Base-by-base conservation (phyloP, 768 basidiomycete genomes). In the Gautieria morchelliformis region DNA sequence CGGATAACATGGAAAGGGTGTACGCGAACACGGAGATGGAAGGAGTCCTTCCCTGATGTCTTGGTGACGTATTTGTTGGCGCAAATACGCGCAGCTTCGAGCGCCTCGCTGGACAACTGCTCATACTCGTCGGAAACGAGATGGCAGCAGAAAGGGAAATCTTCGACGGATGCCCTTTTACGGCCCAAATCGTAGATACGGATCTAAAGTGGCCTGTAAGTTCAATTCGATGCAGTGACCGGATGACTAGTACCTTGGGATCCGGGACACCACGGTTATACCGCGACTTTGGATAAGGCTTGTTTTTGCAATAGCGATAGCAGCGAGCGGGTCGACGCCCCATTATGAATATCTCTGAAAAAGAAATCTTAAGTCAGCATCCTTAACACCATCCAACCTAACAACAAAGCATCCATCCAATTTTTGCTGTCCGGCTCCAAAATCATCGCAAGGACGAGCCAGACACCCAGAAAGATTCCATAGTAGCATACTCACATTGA, bases 1-100 rank as follows among this genome's bases (percentile, higher is more conserved):
- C 96, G 89, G 75, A 99, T 74, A 66, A 98, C 92, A 71, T 99
- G 96, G 91, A 87, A 96, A 44, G 95, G 96, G 77, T 99, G 95
- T 58, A 90, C 91, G 60, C 93, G 89, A 65, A 99, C 92, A 64
- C 95, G 84, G 72, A 98, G 71, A 72, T 99, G 95, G 93, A 99
- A 98, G 5, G 94, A 90, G 66, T 99, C 95, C 78, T 98, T 98
- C 68, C 96, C 95, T 32, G 88, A 84, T 4, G 89, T 92, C 84
- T 99, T 97, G 67, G 93, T 95, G 62, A 97, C 87, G 72, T 97
- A 97, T 75, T 98, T 98, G 89, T 98, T 98, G 72, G 93, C 93
- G 70, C 95, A 97, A 62, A 99, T 99, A 73, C 94, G 94, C 53
- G 93, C 94, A 17, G 95, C 94, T 75, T 99, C 95, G 53, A 97